phyloP scores from a whole-genome alignment of 345 rosid genomes.

The Nasturtium officinale region DNA sequence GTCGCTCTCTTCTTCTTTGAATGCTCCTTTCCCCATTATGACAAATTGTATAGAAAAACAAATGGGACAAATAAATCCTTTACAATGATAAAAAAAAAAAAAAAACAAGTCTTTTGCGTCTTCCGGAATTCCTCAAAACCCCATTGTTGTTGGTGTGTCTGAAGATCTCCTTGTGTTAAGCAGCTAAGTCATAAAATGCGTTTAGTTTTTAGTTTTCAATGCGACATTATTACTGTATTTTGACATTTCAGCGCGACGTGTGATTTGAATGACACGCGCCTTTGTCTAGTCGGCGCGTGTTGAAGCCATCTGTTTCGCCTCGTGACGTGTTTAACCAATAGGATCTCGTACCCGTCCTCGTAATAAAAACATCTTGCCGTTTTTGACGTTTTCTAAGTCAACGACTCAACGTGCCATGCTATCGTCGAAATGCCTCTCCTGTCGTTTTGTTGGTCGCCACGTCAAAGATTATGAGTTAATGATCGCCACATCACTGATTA shows the following conservation, averaged over 20 bases:
- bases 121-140: background rate
- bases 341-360: slow-evolving; percentile 19
- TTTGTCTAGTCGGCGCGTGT: slow-evolving; percentile 33
- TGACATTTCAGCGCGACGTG: slow-evolving; percentile 39
- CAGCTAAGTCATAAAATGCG: slow-evolving; percentile 31
- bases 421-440: background rate
- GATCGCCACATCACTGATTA: no score
- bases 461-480: no score
- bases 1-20: slow-evolving; percentile 37
- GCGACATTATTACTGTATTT: slow-evolving; percentile 4
- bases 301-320: background rate
- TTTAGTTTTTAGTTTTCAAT: slow-evolving; percentile 31
- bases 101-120: slow-evolving; percentile 27
- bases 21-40: slow-evolving; percentile 45
- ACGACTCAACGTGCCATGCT: no score
- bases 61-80: slow-evolving; percentile 1
- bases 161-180: slow-evolving; percentile 1
- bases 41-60: background rate
- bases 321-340: slow-evolving; percentile 52
- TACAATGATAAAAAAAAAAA: background rate
- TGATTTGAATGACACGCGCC: slow-evolving; percentile 24
- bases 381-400: slow-evolving; percentile 19
- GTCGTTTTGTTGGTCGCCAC: slow-evolving; percentile 2
- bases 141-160: slow-evolving; percentile 31
- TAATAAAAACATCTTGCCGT: slow-evolving; percentile 28